A percentile compares a stretch with the other conserved stretches of the same genome.
These are phyloP conservation scores for Curvularia sp. DNA, from an alignment of 2,329 filamentous ascomycete species.

Conservation along the genomic window DNA sequence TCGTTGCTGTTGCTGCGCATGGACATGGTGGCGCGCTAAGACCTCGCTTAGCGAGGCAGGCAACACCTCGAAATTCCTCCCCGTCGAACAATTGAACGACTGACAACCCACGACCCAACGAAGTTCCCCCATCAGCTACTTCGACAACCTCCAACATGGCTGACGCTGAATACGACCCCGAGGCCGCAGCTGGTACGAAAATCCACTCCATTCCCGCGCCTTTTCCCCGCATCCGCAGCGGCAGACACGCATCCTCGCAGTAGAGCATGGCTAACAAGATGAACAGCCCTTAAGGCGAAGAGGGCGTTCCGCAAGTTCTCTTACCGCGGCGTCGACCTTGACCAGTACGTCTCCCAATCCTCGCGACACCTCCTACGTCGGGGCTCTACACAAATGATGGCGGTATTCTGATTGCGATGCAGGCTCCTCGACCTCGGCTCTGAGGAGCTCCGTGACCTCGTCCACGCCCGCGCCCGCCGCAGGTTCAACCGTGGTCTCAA, in stretches of 20 bases:
- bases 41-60: slow-evolving; percentile 17
- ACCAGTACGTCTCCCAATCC: slow-evolving; percentile 75
- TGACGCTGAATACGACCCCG: slow-evolving; percentile 76
- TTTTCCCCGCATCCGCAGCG: slow-evolving; percentile 19
- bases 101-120: slow-evolving; percentile 37
- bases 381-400: slow-evolving; percentile 4
- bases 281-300: slow-evolving; percentile 94
- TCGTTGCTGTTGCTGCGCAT: slow-evolving; percentile 8
- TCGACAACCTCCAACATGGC: slow-evolving; percentile 74
- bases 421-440: slow-evolving; percentile 98
- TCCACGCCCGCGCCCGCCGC: slow-evolving; percentile 97
- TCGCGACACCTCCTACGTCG: slow-evolving; percentile 5
- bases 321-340: slow-evolving; percentile 99
- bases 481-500: slow-evolving; percentile 99
- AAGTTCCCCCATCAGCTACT: slow-evolving; percentile 53
- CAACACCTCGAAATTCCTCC: slow-evolving; percentile 19
- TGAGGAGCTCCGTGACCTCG: slow-evolving; percentile 98
- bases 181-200: slow-evolving; percentile 73
- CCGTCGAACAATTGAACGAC: slow-evolving; percentile 42
- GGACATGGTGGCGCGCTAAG: slow-evolving; percentile 16
- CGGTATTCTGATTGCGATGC: slow-evolving; percentile 37
- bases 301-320: slow-evolving; percentile 99
- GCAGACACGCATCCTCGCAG: slow-evolving; percentile 8
- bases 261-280: slow-evolving; percentile 36
- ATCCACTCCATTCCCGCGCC: slow-evolving; percentile 23